phyloP scores from a whole-genome alignment of 352 stramenopile species.

The Phytopythium sindhum region DNA sequence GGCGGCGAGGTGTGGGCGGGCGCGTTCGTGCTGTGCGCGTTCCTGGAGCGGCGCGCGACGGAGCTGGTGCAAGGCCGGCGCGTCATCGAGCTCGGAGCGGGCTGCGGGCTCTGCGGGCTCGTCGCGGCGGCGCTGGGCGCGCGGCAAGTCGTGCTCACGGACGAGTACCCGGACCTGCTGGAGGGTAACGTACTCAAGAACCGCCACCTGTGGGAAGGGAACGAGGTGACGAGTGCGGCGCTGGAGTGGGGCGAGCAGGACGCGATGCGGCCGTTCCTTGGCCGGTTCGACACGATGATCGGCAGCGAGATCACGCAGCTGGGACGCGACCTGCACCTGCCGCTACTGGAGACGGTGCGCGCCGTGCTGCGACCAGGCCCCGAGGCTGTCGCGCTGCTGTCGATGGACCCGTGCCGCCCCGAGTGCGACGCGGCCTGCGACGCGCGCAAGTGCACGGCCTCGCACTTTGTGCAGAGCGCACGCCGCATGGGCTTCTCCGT shows the following conservation, averaged over 20 bases:
- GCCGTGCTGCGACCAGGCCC: constrained; percentile 22
- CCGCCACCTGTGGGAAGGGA: constrained; percentile 17
- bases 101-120: constrained; percentile 51
- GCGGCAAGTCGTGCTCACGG: constrained; percentile 30
- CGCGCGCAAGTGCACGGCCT: constrained; percentile 47
- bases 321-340: constrained; percentile 31
- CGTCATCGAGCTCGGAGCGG: constrained; percentile 55
- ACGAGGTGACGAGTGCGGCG: constrained; percentile 21
- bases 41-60: constrained; percentile 28
- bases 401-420: constrained; percentile 46
- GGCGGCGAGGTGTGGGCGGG: constrained; percentile 60
- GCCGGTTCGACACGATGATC: constrained; percentile 51
- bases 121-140: constrained; percentile 39
- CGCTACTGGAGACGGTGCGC: constrained; percentile 40
- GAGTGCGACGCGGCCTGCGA: constrained; percentile 37
- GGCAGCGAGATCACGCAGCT: constrained; percentile 64
- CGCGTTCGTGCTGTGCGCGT: constrained; percentile 48
- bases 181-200: constrained; percentile 41
- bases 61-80: constrained; percentile 22
- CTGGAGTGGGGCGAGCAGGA: constrained; percentile 33
- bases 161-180: constrained; percentile 57
- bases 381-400: constrained; percentile 39
- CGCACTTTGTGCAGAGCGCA: constrained; percentile 41
- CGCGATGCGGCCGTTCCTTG: constrained; percentile 25
- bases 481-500: constrained; percentile 36